A percentile compares a stretch with the other conserved stretches of the same genome.
These are phyloP conservation scores for Carex sylvatica DNA, from an alignment of 202 grass and related monocot species.

Conservation along the genomic window DNA sequence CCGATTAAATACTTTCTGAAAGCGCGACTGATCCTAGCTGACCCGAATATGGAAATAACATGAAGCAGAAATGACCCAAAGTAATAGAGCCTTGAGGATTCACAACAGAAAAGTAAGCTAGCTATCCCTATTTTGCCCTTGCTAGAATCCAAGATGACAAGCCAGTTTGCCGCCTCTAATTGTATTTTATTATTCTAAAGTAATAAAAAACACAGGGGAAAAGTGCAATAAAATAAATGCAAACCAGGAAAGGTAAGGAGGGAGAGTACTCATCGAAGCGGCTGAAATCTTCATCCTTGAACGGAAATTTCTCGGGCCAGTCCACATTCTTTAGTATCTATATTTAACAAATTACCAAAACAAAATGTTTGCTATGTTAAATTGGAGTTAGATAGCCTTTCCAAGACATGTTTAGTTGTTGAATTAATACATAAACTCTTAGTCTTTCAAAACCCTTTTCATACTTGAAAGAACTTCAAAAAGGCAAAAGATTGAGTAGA, in stretches of 20 bases:
- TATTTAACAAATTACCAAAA: background rate
- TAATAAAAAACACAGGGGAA: background rate
- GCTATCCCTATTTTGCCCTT: background rate
- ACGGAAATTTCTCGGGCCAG: conserved; percentile 88
- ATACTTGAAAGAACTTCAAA: background rate
- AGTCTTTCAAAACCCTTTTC: background rate
- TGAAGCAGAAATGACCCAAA: background rate
- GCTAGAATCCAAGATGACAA: background rate
- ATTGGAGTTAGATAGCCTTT: background rate
- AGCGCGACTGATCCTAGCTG: background rate
- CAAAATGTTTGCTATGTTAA: background rate
- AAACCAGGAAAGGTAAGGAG: conserved; percentile 30
- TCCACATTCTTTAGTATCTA: conserved; percentile 84
- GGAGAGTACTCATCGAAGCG: conserved; percentile 75
- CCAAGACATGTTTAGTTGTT: background rate
- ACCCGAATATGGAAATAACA: background rate
- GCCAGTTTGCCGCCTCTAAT: background rate
- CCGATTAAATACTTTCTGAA: background rate
- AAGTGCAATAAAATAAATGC: conserved; percentile 12
- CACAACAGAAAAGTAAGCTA: background rate
- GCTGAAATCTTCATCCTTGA: conserved; percentile 90
- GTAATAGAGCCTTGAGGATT: background rate
- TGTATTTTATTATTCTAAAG: background rate
- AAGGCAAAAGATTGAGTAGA: background rate
- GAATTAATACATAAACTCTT: background rate